Evolutionary conservation across 345 rosid genomes (phyloP).

Genomic region (Pseudoturritis turrita): DNA sequence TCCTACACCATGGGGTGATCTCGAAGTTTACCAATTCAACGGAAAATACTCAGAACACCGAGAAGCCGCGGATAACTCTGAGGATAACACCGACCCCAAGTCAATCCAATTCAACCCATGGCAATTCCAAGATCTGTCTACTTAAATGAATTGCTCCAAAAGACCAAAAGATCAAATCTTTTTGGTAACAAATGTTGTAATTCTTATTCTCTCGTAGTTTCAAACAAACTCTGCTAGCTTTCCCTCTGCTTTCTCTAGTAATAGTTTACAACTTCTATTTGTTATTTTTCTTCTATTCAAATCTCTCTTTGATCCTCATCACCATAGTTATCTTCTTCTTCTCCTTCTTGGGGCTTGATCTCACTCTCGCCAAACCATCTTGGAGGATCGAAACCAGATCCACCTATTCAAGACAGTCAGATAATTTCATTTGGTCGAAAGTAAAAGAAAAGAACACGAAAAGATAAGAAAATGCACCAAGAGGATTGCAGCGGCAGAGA

Average conservation of each 20-base stretch:
- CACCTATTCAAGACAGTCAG: slow-evolving; percentile 34
- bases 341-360: slow-evolving; percentile 37
- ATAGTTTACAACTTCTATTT: slow-evolving; percentile 22
- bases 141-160: slow-evolving; percentile 8
- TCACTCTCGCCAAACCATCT: slow-evolving; percentile 73
- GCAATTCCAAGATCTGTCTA: slow-evolving; percentile 45
- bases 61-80: slow-evolving; percentile 45
- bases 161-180: slow-evolving; percentile 9
- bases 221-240: not conserved
- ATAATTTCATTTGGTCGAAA: not conserved
- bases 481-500: slow-evolving; percentile 90
- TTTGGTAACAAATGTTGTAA: slow-evolving; percentile 27
- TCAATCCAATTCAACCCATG: slow-evolving; percentile 66
- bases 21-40: slow-evolving; percentile 71
- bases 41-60: slow-evolving; percentile 60
- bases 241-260: slow-evolving; percentile 2
- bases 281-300: not conserved
- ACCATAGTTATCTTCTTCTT: slow-evolving; percentile 11
- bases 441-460: not conserved
- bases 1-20: slow-evolving; percentile 88
- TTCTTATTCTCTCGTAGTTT: slow-evolving; percentile 21
- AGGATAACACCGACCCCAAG: slow-evolving; percentile 36
- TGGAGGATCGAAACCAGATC: slow-evolving; percentile 89
- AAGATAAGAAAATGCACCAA: slow-evolving; percentile 38
- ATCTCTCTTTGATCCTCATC: slow-evolving; percentile 9